These are phyloP conservation scores for Diplodia intermedia DNA, from an alignment of 2,329 filamentous ascomycete species.

Conservation along the genomic window DNA sequence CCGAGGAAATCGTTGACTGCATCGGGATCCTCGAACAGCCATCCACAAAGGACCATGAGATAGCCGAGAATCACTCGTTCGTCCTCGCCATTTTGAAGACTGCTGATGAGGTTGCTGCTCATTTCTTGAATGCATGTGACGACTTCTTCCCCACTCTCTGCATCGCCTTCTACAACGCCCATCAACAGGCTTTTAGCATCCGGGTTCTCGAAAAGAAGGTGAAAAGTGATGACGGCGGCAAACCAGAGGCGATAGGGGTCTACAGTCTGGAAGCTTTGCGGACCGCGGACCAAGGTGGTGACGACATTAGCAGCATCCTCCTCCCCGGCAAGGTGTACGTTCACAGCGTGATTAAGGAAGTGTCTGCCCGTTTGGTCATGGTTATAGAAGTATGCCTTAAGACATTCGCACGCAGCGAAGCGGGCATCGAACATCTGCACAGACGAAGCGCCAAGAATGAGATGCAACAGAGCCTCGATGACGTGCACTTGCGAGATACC, in stretches of 20 bases:
- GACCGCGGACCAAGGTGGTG: conserved; percentile 76
- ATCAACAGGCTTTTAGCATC: conserved; percentile 82
- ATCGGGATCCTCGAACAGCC: conserved; percentile 91
- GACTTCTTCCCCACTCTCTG: conserved; percentile 88
- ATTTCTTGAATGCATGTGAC: conserved; percentile 92
- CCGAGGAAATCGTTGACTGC: conserved; percentile 91
- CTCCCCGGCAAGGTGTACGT: conserved; percentile 77
- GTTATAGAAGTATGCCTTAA: conserved; percentile 89
- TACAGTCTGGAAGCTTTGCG: conserved; percentile 64
- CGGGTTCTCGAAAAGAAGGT: conserved; percentile 74
- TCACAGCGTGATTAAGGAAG: conserved; percentile 86
- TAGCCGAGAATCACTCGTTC: conserved; percentile 82
- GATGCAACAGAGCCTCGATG: conserved; percentile 88
- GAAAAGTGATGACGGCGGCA: conserved; percentile 83
- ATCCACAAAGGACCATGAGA: conserved; percentile 84
- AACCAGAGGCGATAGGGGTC: conserved; percentile 94
- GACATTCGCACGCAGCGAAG: conserved; percentile 83
- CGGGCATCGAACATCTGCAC: conserved; percentile 77
- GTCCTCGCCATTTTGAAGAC: conserved; percentile 77
- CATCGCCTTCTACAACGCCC: conserved; percentile 86
- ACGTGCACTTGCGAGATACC: conserved; percentile 76
- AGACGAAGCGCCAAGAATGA: conserved; percentile 73
- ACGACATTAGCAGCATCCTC: conserved; percentile 86
- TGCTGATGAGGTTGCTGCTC: conserved; percentile 82
- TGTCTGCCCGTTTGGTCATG: conserved; percentile 83